Percentiles rank a stretch among this genome's conserved stretches.
Conservation (phyloP, 2,329 filamentous ascomycete species). For the Reticulascus tulasneorum region DNA sequence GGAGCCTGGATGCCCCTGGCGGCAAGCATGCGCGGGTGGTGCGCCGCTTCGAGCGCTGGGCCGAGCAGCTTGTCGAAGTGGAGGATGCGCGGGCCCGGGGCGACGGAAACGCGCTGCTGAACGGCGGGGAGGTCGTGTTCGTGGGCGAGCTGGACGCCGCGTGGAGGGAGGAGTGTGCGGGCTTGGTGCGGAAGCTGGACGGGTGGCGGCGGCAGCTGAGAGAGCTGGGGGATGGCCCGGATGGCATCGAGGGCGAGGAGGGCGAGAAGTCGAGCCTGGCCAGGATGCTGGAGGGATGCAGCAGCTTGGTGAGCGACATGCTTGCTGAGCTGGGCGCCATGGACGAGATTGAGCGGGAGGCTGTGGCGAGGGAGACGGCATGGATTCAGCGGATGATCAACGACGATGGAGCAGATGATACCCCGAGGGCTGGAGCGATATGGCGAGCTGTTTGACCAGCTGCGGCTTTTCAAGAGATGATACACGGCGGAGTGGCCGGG, state of each 20-base stretch:
- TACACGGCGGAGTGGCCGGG: too few relatives aligned
- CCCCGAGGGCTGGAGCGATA: slow-evolving; percentile 40
- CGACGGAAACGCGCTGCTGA: slow-evolving; percentile 20
- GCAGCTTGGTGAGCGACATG: slow-evolving; percentile 53
- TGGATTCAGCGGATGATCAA: slow-evolving; percentile 56
- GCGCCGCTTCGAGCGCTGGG: slow-evolving; percentile 58
- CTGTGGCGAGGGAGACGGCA: slow-evolving; percentile 49
- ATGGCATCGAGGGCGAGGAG: slow-evolving; percentile 12
- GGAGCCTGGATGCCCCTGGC: slow-evolving; percentile 51
- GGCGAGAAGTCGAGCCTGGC: slow-evolving; percentile 34
- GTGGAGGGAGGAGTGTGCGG: slow-evolving; percentile 57
- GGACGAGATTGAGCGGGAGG: slow-evolving; percentile 57
- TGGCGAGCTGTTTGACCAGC: slow-evolving; percentile 36
- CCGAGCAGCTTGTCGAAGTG: slow-evolving; percentile 41
- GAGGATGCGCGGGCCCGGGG: slow-evolving; percentile 36
- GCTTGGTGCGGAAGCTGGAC: slow-evolving; percentile 51
- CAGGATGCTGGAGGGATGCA: slow-evolving; percentile 43
- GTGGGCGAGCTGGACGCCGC: slow-evolving; percentile 49
- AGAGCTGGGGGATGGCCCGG: slow-evolving; percentile 33
- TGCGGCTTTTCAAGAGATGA: too few relatives aligned
- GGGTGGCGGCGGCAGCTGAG: slow-evolving; percentile 46
- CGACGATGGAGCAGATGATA: slow-evolving; percentile 22
- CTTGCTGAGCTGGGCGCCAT: slow-evolving; percentile 59
- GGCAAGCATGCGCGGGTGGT: slow-evolving; percentile 54
- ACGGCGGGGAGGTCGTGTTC: slow-evolving; percentile 39